These are phyloP conservation scores for Mycena galericulata DNA, from an alignment of 768 basidiomycete genomes.

Conservation along the genomic window DNA sequence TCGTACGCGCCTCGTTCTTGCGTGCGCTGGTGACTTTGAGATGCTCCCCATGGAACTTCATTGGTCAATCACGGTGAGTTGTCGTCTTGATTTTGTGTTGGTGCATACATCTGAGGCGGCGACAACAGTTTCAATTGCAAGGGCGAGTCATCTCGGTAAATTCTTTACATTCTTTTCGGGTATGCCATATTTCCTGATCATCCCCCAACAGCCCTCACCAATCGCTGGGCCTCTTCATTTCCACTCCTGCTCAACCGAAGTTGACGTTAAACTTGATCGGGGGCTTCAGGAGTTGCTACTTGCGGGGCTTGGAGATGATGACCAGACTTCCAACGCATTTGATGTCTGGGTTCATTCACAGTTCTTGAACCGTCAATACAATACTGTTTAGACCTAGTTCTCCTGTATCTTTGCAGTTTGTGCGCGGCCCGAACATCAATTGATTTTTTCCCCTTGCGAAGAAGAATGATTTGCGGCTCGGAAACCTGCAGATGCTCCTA, in stretches of 20 bases:
- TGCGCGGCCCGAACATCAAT: too few species aligned
- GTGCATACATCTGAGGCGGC: background rate
- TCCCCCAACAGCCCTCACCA: too few species aligned
- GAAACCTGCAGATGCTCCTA: too few species aligned
- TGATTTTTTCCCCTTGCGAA: too few species aligned
- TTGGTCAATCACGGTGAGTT: background rate
- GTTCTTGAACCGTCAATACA: background rate
- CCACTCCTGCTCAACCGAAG: background rate
- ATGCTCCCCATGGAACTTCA: background rate
- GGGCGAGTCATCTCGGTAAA: background rate
- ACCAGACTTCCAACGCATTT: background rate
- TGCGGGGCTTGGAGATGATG: background rate
- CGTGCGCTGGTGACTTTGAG: background rate
- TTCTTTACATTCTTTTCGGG: background rate
- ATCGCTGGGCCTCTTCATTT: background rate
- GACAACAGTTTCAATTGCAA: background rate
- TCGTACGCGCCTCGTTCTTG: background rate
- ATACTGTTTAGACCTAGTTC: too few species aligned
- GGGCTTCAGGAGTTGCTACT: background rate
- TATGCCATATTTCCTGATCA: too few species aligned
- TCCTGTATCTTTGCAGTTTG: too few species aligned
- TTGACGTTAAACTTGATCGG: background rate
- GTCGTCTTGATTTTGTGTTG: background rate
- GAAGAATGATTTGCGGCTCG: too few species aligned
- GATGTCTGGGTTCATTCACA: background rate